Conservation (phyloP, 495 filamentous ascomycete species). For the Talaromyces liani region DNA sequence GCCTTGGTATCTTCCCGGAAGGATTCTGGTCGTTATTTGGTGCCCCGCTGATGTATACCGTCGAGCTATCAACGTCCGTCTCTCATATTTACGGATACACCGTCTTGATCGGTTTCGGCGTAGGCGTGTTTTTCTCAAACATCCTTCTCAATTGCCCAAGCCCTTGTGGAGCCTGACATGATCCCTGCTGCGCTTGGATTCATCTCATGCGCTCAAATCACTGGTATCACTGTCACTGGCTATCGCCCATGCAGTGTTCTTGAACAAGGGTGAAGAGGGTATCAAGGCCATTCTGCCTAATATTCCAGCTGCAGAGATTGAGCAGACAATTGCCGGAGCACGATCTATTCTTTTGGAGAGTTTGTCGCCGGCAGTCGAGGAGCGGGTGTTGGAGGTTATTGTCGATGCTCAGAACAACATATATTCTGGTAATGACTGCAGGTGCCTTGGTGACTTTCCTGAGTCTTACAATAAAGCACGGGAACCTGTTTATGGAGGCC, state of each 20-base stretch:
- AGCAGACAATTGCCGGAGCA: constrained; percentile 6
- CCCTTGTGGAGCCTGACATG: neutral
- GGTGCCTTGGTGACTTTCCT: constrained; percentile 3
- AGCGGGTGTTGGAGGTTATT: constrained; percentile 1
- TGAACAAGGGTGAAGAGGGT: neutral
- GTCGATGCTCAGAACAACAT: constrained; percentile 8
- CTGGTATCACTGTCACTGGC: constrained; percentile 2
- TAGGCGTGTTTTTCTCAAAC: constrained; percentile 4
- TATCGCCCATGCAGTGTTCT: constrained; percentile 5
- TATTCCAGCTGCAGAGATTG: constrained; percentile 1
- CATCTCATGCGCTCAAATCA: constrained; percentile 4
- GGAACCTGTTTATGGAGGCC: neutral
- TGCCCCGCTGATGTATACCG: constrained; percentile 37
- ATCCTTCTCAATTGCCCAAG: neutral
- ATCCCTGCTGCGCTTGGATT: constrained; percentile 1
- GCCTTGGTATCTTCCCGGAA: constrained; percentile 43
- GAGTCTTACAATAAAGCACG: neutral
- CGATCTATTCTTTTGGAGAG: constrained; percentile 4
- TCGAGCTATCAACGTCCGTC: constrained; percentile 24
- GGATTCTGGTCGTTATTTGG: constrained; percentile 39
- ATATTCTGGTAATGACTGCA: constrained; percentile 7
- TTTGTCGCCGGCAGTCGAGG: neutral
- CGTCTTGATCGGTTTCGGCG: constrained; percentile 13
- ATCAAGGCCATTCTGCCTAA: constrained; percentile 5
- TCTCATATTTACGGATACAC: constrained; percentile 46